These are phyloP conservation scores for Boletellus deceptivus DNA, from an alignment of 1,284 basidiomycete genomes.

Conservation along the genomic window DNA sequence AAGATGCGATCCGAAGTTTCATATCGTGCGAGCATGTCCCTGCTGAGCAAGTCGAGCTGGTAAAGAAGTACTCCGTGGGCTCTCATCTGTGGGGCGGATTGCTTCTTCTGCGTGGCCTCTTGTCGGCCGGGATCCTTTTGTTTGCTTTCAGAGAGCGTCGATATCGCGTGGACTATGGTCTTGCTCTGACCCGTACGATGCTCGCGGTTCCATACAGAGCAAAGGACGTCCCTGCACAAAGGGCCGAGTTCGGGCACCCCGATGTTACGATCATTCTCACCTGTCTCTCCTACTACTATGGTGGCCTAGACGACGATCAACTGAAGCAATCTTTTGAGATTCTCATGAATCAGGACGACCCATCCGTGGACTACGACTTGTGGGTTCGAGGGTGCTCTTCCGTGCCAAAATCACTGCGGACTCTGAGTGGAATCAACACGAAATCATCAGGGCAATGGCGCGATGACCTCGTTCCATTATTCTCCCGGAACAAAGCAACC, in stretches of 20 bases:
- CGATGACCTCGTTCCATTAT: neutral
- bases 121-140: neutral
- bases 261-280: neutral
- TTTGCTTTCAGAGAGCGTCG: neutral
- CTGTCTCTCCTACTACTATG: neutral
- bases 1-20: neutral
- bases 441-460: neutral
- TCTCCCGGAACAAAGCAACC: neutral
- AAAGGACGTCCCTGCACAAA: neutral
- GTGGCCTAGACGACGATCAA: neutral
- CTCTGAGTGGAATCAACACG: neutral
- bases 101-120: neutral
- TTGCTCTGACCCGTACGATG: neutral
- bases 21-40: neutral
- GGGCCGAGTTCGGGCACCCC: neutral
- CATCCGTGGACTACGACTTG: neutral
- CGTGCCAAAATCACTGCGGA: neutral
- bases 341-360: neutral
- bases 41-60: neutral
- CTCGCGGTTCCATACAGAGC: neutral
- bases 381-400: neutral
- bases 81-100: neutral
- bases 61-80: neutral
- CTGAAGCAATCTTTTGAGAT: neutral
- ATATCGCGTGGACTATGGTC: neutral